These are phyloP conservation scores for Gracilaria caudata DNA, from an alignment of 23 red algal species.

Conservation along the genomic window DNA sequence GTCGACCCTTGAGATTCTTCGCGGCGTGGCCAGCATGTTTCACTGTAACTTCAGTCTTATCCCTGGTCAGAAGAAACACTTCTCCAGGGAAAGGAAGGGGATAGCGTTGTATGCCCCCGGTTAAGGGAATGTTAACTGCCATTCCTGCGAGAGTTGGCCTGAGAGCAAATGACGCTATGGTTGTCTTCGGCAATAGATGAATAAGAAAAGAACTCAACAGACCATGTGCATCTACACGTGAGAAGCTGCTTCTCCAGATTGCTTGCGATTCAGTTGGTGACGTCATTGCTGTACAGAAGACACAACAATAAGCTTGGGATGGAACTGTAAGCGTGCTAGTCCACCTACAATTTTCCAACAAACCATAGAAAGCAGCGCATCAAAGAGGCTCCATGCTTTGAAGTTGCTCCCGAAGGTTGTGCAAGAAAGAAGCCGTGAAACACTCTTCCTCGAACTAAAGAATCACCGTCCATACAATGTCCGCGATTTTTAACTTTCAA, in stretches of 20 bases:
- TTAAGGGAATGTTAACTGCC: constrained; percentile 76
- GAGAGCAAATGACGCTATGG: too few relatives aligned
- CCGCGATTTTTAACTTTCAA: constrained; percentile 99
- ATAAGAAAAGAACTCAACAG: too few relatives aligned
- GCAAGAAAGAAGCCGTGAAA: not conserved
- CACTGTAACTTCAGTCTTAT: constrained; percentile 54
- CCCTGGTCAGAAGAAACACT: constrained; percentile 74
- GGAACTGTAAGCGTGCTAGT: not conserved
- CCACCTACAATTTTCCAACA: too few relatives aligned
- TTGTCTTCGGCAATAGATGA: not conserved
- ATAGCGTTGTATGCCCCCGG: constrained; percentile 35
- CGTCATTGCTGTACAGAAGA: not conserved
- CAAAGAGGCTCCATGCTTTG: too few relatives aligned
- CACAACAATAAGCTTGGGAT: too few relatives aligned
- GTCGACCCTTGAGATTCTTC: constrained; percentile 63
- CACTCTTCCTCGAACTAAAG: not conserved
- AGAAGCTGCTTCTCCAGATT: too few relatives aligned
- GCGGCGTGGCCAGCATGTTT: constrained; percentile 29
- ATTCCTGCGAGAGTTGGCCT: constrained; percentile 6
- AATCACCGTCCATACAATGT: constrained; percentile 62
- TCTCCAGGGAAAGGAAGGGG: constrained; percentile 82
- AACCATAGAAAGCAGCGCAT: too few relatives aligned
- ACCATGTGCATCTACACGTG: too few relatives aligned
- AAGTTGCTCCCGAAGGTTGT: too few relatives aligned
- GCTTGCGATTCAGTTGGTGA: not conserved